Evolutionary conservation across 768 basidiomycete species (phyloP).

Genomic region (Pisolithus albus): DNA sequence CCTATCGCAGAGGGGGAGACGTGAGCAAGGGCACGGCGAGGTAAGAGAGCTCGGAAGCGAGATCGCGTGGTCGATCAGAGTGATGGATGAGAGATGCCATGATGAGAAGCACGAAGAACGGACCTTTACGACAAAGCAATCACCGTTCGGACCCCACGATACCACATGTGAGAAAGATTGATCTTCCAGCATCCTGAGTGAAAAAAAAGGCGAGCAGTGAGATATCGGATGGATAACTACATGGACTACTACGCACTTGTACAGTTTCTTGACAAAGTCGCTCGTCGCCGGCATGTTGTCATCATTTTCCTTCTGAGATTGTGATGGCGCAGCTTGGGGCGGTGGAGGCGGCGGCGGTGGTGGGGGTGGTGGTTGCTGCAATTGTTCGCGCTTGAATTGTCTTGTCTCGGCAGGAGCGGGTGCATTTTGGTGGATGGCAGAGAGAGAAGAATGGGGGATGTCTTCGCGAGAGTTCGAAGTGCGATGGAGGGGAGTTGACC

Average conservation of each 20-base stretch:
- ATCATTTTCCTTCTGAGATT: constrained; percentile 38
- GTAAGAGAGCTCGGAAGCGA: not conserved
- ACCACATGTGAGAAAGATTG: constrained; percentile 64
- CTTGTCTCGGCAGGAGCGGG: constrained; percentile 17
- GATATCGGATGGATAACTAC: not conserved
- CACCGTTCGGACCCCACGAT: constrained; percentile 76
- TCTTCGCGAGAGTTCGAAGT: constrained; percentile 40
- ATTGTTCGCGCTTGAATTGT: constrained; percentile 26
- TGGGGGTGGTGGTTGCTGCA: constrained; percentile 6
- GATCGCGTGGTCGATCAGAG: not conserved
- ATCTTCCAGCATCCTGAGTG: constrained; percentile 80
- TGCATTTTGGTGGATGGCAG: constrained; percentile 18
- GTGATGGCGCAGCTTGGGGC: constrained; percentile 11
- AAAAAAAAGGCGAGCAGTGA: not conserved
- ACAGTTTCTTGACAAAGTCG: constrained; percentile 92
- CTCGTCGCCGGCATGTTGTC: constrained; percentile 82
- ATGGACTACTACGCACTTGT: constrained; percentile 53
- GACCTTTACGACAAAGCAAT: constrained; percentile 85
- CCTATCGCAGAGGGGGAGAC: constrained; percentile 32
- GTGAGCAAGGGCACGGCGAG: not conserved
- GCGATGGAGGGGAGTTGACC: constrained; percentile 24
- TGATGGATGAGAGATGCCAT: not conserved
- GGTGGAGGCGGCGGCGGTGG: constrained; percentile 16
- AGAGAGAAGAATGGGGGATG: constrained; percentile 22
- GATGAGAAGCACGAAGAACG: not conserved